Conservation (phyloP, 192 early-diverging fungal species). For the Allomyces javanicus region DNA sequence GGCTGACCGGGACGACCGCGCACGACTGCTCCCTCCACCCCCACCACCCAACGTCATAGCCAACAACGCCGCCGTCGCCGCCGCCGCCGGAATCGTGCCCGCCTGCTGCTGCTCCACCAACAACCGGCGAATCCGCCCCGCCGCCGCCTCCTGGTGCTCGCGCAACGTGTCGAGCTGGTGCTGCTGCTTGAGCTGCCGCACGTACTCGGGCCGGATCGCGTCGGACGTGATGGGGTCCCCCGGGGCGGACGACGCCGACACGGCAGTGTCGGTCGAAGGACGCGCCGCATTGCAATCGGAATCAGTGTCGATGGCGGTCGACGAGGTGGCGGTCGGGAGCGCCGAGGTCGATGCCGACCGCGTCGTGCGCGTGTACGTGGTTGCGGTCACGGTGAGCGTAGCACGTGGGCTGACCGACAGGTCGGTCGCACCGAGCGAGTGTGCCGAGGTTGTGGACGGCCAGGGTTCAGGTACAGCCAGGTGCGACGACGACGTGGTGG, state of each 20-base stretch:
- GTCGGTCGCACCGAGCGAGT: neutral
- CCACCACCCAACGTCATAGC: too few relatives aligned
- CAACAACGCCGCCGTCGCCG: too few relatives aligned
- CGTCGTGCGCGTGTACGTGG: neutral
- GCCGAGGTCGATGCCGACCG: neutral
- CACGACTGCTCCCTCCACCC: constrained; percentile 3
- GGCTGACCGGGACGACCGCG: constrained; percentile 10
- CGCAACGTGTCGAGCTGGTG: neutral
- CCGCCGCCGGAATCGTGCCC: too few relatives aligned
- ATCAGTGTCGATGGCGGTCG: neutral
- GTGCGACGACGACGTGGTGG: neutral
- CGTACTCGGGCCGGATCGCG: neutral
- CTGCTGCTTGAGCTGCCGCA: neutral
- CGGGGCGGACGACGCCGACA: neutral
- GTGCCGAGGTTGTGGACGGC: too few relatives aligned
- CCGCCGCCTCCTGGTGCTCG: neutral
- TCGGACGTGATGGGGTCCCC: neutral
- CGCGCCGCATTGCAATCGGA: neutral
- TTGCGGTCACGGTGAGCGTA: neutral
- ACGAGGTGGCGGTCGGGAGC: neutral
- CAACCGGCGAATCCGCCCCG: neutral
- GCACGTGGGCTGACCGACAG: neutral
- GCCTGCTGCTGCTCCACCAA: neutral
- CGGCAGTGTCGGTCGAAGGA: neutral
- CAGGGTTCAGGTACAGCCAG: too few relatives aligned